These are phyloP conservation scores for Penicillium manginii DNA, from an alignment of 495 filamentous ascomycete genomes.

Conservation along the genomic window DNA sequence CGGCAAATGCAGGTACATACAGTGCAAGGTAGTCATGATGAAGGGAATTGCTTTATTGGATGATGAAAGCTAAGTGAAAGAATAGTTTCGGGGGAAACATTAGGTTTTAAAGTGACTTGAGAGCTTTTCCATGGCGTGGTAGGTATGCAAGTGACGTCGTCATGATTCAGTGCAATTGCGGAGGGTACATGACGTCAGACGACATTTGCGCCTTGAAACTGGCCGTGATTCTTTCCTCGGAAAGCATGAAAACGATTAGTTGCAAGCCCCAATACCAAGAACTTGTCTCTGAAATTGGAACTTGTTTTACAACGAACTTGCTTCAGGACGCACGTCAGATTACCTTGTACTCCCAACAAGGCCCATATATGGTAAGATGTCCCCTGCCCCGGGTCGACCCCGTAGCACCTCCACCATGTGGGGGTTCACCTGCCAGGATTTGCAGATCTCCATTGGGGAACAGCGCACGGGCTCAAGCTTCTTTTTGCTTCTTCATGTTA, in stretches of 20 bases:
- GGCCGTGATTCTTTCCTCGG: background rate
- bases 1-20: conserved; percentile 45
- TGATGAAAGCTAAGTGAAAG: conserved; percentile 3
- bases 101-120: background rate
- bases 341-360: too few relatives aligned
- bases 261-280: too few relatives aligned
- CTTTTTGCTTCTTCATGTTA: conserved; percentile 4
- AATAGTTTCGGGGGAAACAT: background rate
- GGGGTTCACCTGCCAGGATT: conserved; percentile 3
- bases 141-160: conserved; percentile 42
- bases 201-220: background rate
- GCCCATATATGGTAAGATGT: background rate
- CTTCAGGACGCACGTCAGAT: too few relatives aligned
- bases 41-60: conserved; percentile 5
- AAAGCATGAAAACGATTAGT: background rate
- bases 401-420: conserved; percentile 2
- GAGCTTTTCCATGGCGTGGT: background rate
- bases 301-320: too few relatives aligned
- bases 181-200: conserved; percentile 32
- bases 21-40: conserved; percentile 66
- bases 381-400: background rate
- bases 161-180: conserved; percentile 40
- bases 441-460: background rate
- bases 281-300: too few relatives aligned
- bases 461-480: conserved; percentile 23